Evolutionary conservation across 441 rosid genomes (phyloP), one percentile per base, ranked within the genome.

Genomic region (Aquilaria agallochum): DNA sequence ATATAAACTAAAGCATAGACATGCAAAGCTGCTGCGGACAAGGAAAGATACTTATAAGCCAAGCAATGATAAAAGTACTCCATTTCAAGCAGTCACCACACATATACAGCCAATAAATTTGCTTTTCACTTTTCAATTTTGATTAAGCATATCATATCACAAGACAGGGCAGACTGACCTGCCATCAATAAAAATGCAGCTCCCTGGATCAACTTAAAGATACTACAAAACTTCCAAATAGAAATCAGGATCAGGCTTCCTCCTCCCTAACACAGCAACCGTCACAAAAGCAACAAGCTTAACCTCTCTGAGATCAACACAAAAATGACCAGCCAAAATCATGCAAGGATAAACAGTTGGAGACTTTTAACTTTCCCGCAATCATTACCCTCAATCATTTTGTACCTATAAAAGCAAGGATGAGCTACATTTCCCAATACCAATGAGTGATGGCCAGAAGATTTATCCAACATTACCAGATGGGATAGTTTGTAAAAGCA

Each of bases 401-500:
- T 50, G 65, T 87, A 87, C 96, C 97, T 93, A 69, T 32, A 65
- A 68, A 69, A 70, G 27, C 59, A 4, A 51, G 27, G 12, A 61
- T 55, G 55, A 64, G 65, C 42, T 50, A 68, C 45, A 68, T 56
- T 50, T 75, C 32, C 11, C 60, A 31, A 59, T 0, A 44, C 64
- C 63, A 64, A 66, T 45, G 13, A 58, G 42, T 8, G 31, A 0
- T 40, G 5, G 45, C 45, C 10, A 10, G 9, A 47, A 15, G 54
- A 34, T 20, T 20, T 20, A 20, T 45, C 69, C 55, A 36, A 7
- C 44, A 66, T 59, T 80, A 92, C 97, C 97, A 88, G 77, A 80
- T 74, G 57, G 96, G 97, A 68, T 93, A 88, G 66, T 93, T 93
- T 61, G 98, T 90, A 70, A 80, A 85, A 69, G 98, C 96, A 75